Conservation (phyloP, 805 yeast genomes). For the Cyberlindnera saturnus region DNA sequence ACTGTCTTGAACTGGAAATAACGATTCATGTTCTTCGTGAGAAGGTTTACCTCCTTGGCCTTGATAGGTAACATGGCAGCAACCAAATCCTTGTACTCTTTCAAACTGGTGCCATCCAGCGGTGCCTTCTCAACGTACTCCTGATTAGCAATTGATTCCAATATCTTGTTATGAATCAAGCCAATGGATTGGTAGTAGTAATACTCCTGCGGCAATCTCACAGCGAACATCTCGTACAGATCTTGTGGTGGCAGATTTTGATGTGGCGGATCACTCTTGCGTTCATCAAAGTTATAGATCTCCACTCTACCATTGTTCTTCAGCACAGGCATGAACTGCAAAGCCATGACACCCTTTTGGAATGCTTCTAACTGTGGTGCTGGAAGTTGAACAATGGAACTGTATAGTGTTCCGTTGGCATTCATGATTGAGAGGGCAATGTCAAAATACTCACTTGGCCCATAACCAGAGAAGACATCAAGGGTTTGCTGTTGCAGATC, state of each 20-base stretch:
- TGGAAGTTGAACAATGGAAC: constrained; percentile 30
- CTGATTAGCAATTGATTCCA: constrained; percentile 65
- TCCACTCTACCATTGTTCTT: constrained; percentile 64
- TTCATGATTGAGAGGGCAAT: constrained; percentile 33
- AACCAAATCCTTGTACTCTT: constrained; percentile 53
- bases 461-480: constrained; percentile 33
- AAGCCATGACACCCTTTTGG: constrained; percentile 61
- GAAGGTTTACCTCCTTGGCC: constrained; percentile 56
- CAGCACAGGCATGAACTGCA: constrained; percentile 70
- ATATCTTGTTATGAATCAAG: constrained; percentile 52
- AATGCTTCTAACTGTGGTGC: constrained; percentile 25
- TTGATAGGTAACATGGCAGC: constrained; percentile 40
- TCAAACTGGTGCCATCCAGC: constrained; percentile 53
- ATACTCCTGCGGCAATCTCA: constrained; percentile 80
- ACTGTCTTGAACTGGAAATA: constrained; percentile 76
- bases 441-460: constrained; percentile 25
- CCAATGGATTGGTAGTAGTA: constrained; percentile 81
- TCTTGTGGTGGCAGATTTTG: constrained; percentile 51
- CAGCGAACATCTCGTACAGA: constrained; percentile 75
- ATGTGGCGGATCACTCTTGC: not conserved
- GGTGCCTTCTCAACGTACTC: constrained; percentile 57
- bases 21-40: constrained; percentile 71
- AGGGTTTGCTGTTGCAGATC: constrained; percentile 63
- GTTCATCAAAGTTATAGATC: constrained; percentile 40
- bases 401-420: constrained; percentile 41